Evolutionary conservation across 371 early-diverging fungal species (phyloP).

Genomic region (Syncephalis fuscata): DNA sequence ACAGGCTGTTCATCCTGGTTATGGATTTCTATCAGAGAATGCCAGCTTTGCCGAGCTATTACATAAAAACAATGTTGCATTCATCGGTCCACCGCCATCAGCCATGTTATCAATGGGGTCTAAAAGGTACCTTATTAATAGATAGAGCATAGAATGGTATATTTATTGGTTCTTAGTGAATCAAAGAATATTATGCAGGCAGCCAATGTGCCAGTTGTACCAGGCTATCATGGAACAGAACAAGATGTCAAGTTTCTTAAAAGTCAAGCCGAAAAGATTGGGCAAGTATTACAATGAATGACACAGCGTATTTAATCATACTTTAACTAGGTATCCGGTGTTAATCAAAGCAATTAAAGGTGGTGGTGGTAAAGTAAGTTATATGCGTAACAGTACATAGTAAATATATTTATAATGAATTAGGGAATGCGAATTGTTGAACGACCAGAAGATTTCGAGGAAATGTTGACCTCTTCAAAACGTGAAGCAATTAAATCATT

Average conservation of each 20-base stretch:
- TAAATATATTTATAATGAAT: neutral
- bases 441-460: slow-evolving; percentile 54
- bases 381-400: neutral
- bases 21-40: slow-evolving; percentile 95
- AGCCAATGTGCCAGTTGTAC: slow-evolving; percentile 83
- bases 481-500: slow-evolving; percentile 82
- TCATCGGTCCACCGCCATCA: slow-evolving; percentile 85
- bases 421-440: slow-evolving; percentile 80
- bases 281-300: slow-evolving; percentile 10
- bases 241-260: slow-evolving; percentile 62
- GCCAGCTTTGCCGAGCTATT: slow-evolving; percentile 71
- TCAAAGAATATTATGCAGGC: slow-evolving; percentile 81
- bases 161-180: slow-evolving; percentile 27
- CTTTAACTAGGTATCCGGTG: slow-evolving; percentile 50
- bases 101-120: slow-evolving; percentile 93
- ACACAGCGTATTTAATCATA: neutral
- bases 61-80: slow-evolving; percentile 33
- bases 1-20: slow-evolving; percentile 88
- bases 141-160: neutral
- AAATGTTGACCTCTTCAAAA: slow-evolving; percentile 69
- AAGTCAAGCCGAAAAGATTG: slow-evolving; percentile 61
- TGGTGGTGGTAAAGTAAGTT: slow-evolving; percentile 84
- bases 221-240: slow-evolving; percentile 88
- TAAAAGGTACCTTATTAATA: slow-evolving; percentile 41
- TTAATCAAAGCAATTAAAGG: slow-evolving; percentile 92